phyloP scores from a whole-genome alignment of 2,329 filamentous ascomycete species.

The Cadophora sp. region DNA sequence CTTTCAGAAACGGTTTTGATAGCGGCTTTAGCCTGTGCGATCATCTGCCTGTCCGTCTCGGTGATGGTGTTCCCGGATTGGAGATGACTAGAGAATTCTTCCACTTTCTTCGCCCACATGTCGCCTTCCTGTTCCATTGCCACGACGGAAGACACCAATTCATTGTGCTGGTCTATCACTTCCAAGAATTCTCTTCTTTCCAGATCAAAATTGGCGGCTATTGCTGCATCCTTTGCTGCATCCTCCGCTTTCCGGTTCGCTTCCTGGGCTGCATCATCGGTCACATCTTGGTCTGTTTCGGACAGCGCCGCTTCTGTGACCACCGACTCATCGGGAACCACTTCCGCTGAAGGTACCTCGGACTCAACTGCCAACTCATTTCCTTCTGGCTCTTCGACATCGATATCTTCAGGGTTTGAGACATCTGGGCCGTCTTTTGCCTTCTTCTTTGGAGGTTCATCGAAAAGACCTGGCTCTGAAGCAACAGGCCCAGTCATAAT shows the following conservation, averaged over 20 bases:
- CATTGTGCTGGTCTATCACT: not conserved
- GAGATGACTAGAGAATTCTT: not conserved
- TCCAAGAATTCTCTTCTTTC: not conserved
- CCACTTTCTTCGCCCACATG: conserved; percentile 1
- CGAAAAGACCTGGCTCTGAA: conserved; percentile 37
- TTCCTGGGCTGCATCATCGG: not conserved
- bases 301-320: not conserved
- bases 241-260: not conserved
- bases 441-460: conserved; percentile 31
- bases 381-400: conserved; percentile 42
- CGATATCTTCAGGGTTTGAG: conserved; percentile 45
- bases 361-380: conserved; percentile 37
- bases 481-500: conserved; percentile 23
- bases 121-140: conserved; percentile 12
- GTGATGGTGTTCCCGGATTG: not conserved
- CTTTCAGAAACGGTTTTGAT: conserved; percentile 13
- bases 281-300: not conserved
- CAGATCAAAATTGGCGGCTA: not conserved
- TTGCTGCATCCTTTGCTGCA: not conserved
- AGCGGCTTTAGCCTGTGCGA: conserved; percentile 25
- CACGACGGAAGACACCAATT: conserved; percentile 4
- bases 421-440: conserved; percentile 25
- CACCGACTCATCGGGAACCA: not conserved
- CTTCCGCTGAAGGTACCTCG: conserved; percentile 28
- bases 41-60: conserved; percentile 33